Conservation (phyloP, 805 yeast species). For the Metschnikowia colocasiae region DNA sequence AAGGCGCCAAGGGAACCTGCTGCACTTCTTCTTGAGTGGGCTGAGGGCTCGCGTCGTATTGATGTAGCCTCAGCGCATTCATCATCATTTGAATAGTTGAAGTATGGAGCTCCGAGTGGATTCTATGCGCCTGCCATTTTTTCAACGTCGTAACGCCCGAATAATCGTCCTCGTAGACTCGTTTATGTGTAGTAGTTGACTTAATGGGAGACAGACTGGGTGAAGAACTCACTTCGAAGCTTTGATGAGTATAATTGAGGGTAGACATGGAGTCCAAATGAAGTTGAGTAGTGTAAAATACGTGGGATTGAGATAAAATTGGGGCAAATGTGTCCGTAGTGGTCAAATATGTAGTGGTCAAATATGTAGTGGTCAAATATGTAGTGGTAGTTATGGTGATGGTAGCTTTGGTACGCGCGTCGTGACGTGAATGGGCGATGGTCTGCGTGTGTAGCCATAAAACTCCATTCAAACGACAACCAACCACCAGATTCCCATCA, state of each 20-base stretch:
- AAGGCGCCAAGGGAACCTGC: not conserved
- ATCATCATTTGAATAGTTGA: slow-evolving; percentile 31
- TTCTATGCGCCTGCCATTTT: slow-evolving; percentile 22
- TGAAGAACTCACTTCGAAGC: not conserved
- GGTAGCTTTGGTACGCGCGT: slow-evolving; percentile 4
- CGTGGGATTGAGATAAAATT: too few species aligned
- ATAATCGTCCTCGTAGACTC: slow-evolving; percentile 15
- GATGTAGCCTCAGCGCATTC: slow-evolving; percentile 23
- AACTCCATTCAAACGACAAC: too few species aligned
- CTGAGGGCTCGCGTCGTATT: not conserved
- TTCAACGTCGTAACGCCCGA: slow-evolving; percentile 12
- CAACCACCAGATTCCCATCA: not conserved
- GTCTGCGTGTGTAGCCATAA: not conserved
- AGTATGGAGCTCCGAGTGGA: slow-evolving; percentile 30
- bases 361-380: too few species aligned
- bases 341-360: not conserved
- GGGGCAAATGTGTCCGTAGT: too few species aligned
- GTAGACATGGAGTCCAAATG: not conserved
- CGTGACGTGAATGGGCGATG: slow-evolving; percentile 1
- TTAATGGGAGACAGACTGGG: slow-evolving; percentile 7
- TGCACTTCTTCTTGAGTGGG: slow-evolving; percentile 1
- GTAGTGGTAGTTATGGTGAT: too few species aligned
- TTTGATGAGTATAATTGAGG: not conserved
- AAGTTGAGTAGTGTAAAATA: too few species aligned
- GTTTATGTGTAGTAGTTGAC: slow-evolving; percentile 9